A percentile compares a stretch with the other conserved stretches of the same genome.
These are phyloP conservation scores for Allantophomopsis lycopodina DNA, from an alignment of 2,329 filamentous ascomycete genomes.

Conservation along the genomic window DNA sequence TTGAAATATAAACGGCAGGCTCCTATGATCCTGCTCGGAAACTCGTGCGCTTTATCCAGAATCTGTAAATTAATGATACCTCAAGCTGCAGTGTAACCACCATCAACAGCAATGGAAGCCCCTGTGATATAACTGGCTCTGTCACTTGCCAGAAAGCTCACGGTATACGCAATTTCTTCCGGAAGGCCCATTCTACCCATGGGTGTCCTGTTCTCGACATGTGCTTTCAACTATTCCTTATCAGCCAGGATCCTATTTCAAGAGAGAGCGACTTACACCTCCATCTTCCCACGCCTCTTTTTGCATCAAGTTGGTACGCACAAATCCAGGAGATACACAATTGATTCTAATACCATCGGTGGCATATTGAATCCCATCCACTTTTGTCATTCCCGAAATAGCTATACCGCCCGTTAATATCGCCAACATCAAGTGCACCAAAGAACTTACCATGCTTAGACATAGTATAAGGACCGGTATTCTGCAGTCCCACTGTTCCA, in stretches of 20 bases:
- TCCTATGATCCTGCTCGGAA: no score
- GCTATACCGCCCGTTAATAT: conserved; percentile 1
- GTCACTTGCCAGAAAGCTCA: conserved; percentile 11
- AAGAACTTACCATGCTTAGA: no score
- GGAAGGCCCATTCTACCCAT: conserved; percentile 6
- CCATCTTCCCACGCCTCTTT: not conserved
- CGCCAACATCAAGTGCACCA: no score
- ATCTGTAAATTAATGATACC: no score
- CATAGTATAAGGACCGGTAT: no score
- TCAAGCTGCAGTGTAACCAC: conserved; percentile 5
- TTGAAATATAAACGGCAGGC: no score
- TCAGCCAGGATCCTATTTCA: conserved; percentile 1
- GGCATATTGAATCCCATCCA: not conserved
- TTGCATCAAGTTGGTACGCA: conserved; percentile 5
- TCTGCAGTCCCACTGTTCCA: not conserved
- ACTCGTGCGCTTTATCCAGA: no score
- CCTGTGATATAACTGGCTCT: conserved; percentile 11
- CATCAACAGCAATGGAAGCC: conserved; percentile 8
- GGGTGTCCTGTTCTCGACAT: conserved; percentile 4
- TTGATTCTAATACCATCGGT: conserved; percentile 4
- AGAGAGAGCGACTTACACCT: not conserved
- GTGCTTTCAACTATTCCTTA: conserved; percentile 1
- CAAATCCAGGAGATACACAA: conserved; percentile 12
- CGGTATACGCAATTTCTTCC: conserved; percentile 9
- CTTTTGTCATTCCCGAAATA: conserved; percentile 3